Evolutionary conservation across 257 asterid genomes (phyloP).

Genomic region (Primulina huaijiensis): DNA sequence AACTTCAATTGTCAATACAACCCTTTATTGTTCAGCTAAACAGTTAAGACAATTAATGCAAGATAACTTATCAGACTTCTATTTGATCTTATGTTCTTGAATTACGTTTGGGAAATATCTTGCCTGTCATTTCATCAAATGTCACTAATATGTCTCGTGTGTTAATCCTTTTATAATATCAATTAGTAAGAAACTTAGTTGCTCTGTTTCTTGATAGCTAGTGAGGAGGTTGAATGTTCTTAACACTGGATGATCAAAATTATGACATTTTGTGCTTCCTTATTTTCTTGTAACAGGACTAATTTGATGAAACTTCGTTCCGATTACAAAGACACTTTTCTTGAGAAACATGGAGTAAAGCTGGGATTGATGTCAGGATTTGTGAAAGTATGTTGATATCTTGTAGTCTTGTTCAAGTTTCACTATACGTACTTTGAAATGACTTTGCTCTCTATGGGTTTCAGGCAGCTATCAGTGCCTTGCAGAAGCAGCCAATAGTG

Average conservation of each 20-base stretch:
- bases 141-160: neutral
- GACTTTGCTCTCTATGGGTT: constrained; percentile 23
- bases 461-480: constrained; percentile 97
- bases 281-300: constrained; percentile 55
- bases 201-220: constrained; percentile 11
- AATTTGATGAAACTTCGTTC: constrained; percentile 96
- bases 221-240: neutral
- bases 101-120: neutral
- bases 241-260: neutral
- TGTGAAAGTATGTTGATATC: constrained; percentile 56
- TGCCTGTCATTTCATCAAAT: neutral
- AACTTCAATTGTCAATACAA: constrained; percentile 8
- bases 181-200: neutral
- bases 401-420: neutral
- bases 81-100: neutral
- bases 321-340: constrained; percentile 90
- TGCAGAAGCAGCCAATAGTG: constrained; percentile 87
- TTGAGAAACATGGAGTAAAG: constrained; percentile 96
- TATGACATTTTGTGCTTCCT: constrained; percentile 13
- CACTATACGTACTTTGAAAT: constrained; percentile 9
- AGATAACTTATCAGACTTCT: neutral
- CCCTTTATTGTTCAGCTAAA: neutral
- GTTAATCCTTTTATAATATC: neutral
- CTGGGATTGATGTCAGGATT: constrained; percentile 95
- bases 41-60: neutral